These are phyloP conservation scores for Rhamnella rubrinervis DNA, from an alignment of 331 rosid genomes.

Conservation along the genomic window DNA sequence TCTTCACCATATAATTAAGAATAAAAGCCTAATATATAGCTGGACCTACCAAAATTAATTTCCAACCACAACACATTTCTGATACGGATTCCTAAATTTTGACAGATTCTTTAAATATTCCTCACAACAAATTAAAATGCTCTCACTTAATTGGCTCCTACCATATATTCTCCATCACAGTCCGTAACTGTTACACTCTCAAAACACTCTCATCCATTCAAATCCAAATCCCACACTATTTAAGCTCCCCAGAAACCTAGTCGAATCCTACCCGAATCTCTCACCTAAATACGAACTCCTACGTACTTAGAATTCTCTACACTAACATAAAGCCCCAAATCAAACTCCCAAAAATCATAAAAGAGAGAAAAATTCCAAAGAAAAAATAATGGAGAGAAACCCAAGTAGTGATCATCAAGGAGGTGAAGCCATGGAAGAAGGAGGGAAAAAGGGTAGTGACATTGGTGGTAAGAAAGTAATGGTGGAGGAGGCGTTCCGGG, in stretches of 20 bases:
- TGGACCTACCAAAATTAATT: no score
- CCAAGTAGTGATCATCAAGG: neutral
- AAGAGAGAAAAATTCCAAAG: neutral
- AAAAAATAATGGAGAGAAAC: constrained; percentile 24
- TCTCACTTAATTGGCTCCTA: no score
- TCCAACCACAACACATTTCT: no score
- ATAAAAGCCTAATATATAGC: no score
- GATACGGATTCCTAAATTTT: no score
- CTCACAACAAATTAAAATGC: no score
- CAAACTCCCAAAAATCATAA: neutral
- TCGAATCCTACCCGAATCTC: no score
- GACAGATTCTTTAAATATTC: no score
- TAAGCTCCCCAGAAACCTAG: neutral
- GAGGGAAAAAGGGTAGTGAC: neutral
- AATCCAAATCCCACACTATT: neutral
- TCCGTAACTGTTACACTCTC: neutral
- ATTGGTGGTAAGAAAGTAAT: neutral
- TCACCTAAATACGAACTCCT: neutral
- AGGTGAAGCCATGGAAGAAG: neutral
- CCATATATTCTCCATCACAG: no score
- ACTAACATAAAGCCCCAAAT: neutral
- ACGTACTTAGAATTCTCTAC: neutral
- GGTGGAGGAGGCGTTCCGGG: constrained; percentile 49
- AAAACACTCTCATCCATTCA: constrained; percentile 4
- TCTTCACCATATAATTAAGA: no score